Evolutionary conservation across 331 rosid species (phyloP).

Genomic region (Arachis monticola): DNA sequence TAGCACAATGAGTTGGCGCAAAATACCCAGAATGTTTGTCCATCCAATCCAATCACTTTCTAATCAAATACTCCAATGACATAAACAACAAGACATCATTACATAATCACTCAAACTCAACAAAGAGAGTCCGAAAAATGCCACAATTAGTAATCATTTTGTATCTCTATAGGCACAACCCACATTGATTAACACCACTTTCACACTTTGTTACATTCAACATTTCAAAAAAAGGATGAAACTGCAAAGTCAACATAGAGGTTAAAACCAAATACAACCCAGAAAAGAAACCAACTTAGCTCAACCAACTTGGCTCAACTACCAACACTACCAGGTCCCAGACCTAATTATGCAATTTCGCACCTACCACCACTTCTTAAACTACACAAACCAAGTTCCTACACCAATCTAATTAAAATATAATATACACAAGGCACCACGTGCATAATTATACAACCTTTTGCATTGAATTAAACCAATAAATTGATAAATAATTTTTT

Average conservation of each 20-base stretch:
- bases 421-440: neutral
- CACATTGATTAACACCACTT: neutral
- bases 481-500: neutral
- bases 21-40: conserved; percentile 56
- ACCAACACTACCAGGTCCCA: conserved; percentile 45
- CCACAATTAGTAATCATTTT: conserved; percentile 1
- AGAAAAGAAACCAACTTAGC: conserved; percentile 31
- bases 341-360: conserved; percentile 31
- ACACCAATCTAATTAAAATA: neutral
- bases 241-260: conserved; percentile 38
- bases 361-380: conserved; percentile 17
- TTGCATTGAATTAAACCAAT: neutral
- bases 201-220: neutral
- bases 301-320: conserved; percentile 6
- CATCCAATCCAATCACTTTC: conserved; percentile 55
- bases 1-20: conserved; percentile 40
- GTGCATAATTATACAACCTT: neutral
- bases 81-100: neutral
- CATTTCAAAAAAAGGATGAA: conserved; percentile 30
- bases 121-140: neutral
- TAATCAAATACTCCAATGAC: conserved; percentile 27
- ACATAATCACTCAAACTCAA: conserved; percentile 6
- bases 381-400: neutral
- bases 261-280: conserved; percentile 31
- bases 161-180: too few species aligned